Evolutionary conservation across 2,329 filamentous ascomycete genomes (phyloP), one percentile per base, ranked within the genome.

Genomic region (Diplodia seriata): DNA sequence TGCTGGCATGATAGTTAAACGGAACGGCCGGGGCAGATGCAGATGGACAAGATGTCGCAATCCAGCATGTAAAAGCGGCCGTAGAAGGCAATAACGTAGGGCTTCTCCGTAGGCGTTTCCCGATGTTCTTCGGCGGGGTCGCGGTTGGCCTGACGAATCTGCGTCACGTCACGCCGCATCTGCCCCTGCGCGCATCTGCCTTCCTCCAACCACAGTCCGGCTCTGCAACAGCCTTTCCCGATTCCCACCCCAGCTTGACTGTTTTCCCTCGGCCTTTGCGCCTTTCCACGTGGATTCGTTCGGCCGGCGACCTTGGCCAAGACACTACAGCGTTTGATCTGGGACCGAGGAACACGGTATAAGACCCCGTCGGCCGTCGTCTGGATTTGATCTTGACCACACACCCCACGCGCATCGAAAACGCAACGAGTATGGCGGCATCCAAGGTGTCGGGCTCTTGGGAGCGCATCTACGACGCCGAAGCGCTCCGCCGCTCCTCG

Each of bases 401-500:
- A 49, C 47, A 62, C 31, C 2, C 40, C 33, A 1, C 49, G 57
- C 57, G 29, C 57, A 15, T 23, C 15, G 7, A 33, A 8, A 12
- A 63, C 11, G 38, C 59, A 43, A 9, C 20, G 11, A 26, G 4
- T 4, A 63, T 53, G 43, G 59, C 57, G 20, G 18, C 40, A 15
- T 2, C 47, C n/a, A 63, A 51, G 5, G 49, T 29, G 62, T 76
- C 72, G 54, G 78, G 74, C 59, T 74, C 69, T 12, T 83, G 81
- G 81, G 76, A 73, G 38, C 75, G 76, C 26, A 69, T 82, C 23
- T 69, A 76, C 65, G 66, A 72, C 1, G 71, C 72, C 23, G 76
- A 79, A 33, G 72, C 76, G 40, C 83, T 93, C 8, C 87, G 87
- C 49, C 89, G 91, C 66, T 94, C 92, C 1, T 93, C 91, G 0